Base-by-base conservation (phyloP, 1,284 basidiomycete species). In the Psilocybe mexicana region DNA sequence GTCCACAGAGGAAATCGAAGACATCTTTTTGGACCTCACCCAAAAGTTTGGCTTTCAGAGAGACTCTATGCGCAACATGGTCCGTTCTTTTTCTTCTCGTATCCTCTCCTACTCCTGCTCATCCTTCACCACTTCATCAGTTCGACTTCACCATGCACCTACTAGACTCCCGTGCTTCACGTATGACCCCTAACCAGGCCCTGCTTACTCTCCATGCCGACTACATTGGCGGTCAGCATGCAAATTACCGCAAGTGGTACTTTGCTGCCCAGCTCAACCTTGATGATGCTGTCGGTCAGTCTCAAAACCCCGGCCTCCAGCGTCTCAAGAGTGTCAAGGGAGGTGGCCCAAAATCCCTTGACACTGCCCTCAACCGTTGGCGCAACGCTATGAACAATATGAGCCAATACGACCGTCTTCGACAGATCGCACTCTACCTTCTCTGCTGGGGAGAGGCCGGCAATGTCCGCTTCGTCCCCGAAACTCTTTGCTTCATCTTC, bases 11-110 rank as follows among this genome's bases (percentile, higher is more conserved):
- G 96, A 99, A 76, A 98, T 99, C 63, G 97, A 99, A 76, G 97
- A 99, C 72, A 96, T 99, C 62, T 95, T 99, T 71, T 91, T 99
- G 69, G 97, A 99, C 76, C 85, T 99, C 58, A 91, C 94, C 52
- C 96, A 99, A 80, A 99, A 99, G 79, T 99, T 99, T 73, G 97
- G 97, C 62, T 99, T 99, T 77, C 97, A 96, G 76, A 84, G 91
- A 57, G 94, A 96, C 72, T 92, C 89, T 4, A 93, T 93, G 91
- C 85, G 90, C 26, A 96, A 91, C 78, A 93, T 88, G 90, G 92
- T 90, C 63, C 54, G 82, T 77, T 43, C 45, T 45, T 43, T 48
- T 52, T 6, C 51, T 18, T 55, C 44, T 50, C 44, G 47, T 26
- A 28, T 47, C 12, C 42, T 23, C 30, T 51, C n/a, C 44, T 43